These are phyloP conservation scores for Clonostachys rhizophaga DNA, from an alignment of 2,329 filamentous ascomycete genomes.

Conservation along the genomic window DNA sequence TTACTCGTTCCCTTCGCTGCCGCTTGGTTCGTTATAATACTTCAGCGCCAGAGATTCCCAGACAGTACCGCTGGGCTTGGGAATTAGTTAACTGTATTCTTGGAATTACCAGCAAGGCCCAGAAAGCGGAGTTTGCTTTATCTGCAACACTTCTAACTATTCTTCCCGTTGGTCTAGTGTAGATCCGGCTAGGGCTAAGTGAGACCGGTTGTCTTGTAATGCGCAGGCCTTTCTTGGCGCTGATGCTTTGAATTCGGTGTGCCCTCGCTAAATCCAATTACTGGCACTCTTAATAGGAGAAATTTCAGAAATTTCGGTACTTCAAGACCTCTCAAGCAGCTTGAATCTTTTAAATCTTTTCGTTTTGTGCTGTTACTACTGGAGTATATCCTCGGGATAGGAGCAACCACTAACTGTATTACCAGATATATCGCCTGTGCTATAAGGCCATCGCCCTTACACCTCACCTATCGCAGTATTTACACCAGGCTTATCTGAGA, in stretches of 20 bases:
- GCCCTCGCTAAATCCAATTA: neutral
- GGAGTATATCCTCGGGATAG: neutral
- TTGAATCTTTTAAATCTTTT: neutral
- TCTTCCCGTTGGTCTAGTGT: neutral
- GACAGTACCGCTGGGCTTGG: too few relatives aligned
- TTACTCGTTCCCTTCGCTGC: too few relatives aligned
- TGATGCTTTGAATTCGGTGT: neutral
- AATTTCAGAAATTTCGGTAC: too few relatives aligned
- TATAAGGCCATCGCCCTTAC: neutral
- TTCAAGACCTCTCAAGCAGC: neutral
- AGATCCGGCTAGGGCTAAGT: neutral
- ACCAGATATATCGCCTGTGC: neutral
- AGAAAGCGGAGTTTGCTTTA: neutral
- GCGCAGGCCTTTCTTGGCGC: neutral
- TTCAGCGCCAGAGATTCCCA: too few relatives aligned
- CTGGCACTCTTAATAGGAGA: neutral
- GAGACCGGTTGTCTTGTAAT: neutral
- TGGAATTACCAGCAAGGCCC: neutral
- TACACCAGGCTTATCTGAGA: neutral
- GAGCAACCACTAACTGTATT: neutral
- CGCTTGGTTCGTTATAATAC: too few relatives aligned
- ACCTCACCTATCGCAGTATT: neutral
- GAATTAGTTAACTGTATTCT: neutral
- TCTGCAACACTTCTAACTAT: neutral
- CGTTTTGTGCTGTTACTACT: neutral